phyloP scores from a whole-genome alignment of 2,329 filamentous ascomycete species.

The Neopestalotiopsis clavispora region DNA sequence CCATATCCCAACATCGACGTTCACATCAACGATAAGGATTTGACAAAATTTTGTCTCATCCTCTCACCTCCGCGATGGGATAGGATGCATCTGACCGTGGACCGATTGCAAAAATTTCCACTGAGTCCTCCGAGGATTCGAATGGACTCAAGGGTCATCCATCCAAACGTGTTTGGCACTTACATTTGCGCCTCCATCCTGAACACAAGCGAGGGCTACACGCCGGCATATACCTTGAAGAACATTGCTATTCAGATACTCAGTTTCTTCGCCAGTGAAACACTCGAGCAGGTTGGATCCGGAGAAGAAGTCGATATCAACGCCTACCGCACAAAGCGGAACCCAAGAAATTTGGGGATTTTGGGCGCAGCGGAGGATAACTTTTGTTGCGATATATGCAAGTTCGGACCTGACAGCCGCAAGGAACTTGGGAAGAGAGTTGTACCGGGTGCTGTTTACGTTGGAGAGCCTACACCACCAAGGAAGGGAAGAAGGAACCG shows the following conservation, averaged over 20 bases:
- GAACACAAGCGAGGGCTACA: constrained; percentile 46
- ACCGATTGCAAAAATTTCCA: constrained; percentile 43
- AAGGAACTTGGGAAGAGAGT: background rate
- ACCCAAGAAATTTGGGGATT: background rate
- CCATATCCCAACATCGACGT: constrained; percentile 53
- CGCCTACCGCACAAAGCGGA: constrained; percentile 24
- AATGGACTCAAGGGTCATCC: constrained; percentile 45
- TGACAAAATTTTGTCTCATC: constrained; percentile 46
- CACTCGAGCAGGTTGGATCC: constrained; percentile 44
- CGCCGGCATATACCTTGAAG: constrained; percentile 55
- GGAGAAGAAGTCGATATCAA: constrained; percentile 29
- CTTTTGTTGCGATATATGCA: constrained; percentile 34
- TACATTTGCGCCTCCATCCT: constrained; percentile 55
- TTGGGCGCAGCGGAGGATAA: background rate
- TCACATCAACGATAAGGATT: constrained; percentile 39
- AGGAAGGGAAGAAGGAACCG: background rate
- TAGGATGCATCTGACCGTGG: constrained; percentile 47
- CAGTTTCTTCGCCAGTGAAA: constrained; percentile 55
- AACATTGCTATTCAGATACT: constrained; percentile 55
- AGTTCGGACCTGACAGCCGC: constrained; percentile 19
- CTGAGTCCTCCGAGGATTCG: constrained; percentile 41
- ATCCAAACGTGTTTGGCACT: constrained; percentile 49
- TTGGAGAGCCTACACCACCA: background rate
- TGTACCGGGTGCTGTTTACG: constrained; percentile 10
- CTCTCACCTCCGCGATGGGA: constrained; percentile 44